Evolutionary conservation across 495 filamentous ascomycete species (phyloP), one percentile per base, ranked within the genome.

Genomic region (Annulohypoxylon moriforme): DNA sequence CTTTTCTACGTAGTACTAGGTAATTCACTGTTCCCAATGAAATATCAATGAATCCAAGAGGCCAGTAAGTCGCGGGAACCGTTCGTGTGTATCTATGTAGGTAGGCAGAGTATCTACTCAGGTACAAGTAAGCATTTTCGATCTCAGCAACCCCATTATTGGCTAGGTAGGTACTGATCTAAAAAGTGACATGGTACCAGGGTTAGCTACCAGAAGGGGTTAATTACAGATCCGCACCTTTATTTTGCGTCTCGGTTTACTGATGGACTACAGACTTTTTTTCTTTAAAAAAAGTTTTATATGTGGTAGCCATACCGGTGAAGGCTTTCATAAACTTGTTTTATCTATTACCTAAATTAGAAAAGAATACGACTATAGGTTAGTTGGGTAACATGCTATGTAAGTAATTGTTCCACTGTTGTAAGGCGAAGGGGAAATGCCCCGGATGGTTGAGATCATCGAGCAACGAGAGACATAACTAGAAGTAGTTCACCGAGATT

Each of bases 401-500:
- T 49, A 33, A 3, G 14, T 18, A 33, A 20, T 6, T 58, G 13
- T 63, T 40, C 31, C 20, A 29, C 31, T 36, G 18, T 11, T 6
- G 33, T 50, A 55, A 67, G 33, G 25, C 57, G 0, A 68, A 16
- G 16, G 16, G 14, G 14, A 34, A 68, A 68, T 25, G 16, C 31
- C 22, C 59, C 38, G 47, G 29, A 29, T 57, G 18, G 59, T 46
- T 14, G 25, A 18, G 25, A 38, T 20, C 31, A 50, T 61, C 22
- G n/a, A 53, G 31, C 9, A 50, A 40, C 38, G 34, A 57, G 33
- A 53, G 27, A 62, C 58, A 49, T 49, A 34, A 8, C 16, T 56
- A 8, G n/a, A 61, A 63, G 25, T 9, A 16, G 38, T 34, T 69
- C 67, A 69, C 67, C 67, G 67, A 69, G 16, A 29, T 34, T 46